Percentiles rank a stretch among this genome's conserved stretches.
Evolutionary conservation across 805 yeast genomes (phyloP).

Genomic region (Pichia rugopelliculosa): DNA sequence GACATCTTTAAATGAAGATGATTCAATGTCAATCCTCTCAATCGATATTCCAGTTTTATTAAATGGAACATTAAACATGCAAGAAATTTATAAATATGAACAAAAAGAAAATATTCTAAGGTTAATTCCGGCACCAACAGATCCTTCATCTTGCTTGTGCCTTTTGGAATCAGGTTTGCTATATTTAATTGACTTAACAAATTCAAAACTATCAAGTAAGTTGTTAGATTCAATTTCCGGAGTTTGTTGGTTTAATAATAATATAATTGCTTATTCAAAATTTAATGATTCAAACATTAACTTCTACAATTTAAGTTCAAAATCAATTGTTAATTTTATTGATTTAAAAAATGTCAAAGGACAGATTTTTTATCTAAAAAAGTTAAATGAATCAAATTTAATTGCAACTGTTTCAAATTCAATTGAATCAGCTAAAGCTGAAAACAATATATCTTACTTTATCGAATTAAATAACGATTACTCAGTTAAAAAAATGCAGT

Average conservation of each 20-base stretch:
- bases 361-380: conserved; percentile 2
- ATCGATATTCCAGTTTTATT: conserved; percentile 4
- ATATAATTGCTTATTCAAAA: background rate
- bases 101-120: background rate
- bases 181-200: conserved; percentile 1
- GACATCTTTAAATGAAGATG: conserved; percentile 10
- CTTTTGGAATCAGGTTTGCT: conserved; percentile 5
- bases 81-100: conserved; percentile 1
- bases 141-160: background rate
- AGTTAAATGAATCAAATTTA: conserved; percentile 1
- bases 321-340: background rate
- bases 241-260: conserved; percentile 8
- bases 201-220: background rate
- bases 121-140: conserved; percentile 6
- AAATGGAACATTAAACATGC: conserved; percentile 4
- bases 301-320: background rate
- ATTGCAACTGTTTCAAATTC: conserved; percentile 3
- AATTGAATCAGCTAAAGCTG: background rate
- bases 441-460: conserved; percentile 5
- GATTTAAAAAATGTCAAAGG: conserved; percentile 9
- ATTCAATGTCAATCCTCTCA: background rate
- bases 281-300: conserved; percentile 1
- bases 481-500: conserved; percentile 8
- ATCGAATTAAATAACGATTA: background rate
- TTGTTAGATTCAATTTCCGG: background rate